Conservation (phyloP, 2,329 filamentous ascomycete species). For the Dothideomycetes sp. region DNA sequence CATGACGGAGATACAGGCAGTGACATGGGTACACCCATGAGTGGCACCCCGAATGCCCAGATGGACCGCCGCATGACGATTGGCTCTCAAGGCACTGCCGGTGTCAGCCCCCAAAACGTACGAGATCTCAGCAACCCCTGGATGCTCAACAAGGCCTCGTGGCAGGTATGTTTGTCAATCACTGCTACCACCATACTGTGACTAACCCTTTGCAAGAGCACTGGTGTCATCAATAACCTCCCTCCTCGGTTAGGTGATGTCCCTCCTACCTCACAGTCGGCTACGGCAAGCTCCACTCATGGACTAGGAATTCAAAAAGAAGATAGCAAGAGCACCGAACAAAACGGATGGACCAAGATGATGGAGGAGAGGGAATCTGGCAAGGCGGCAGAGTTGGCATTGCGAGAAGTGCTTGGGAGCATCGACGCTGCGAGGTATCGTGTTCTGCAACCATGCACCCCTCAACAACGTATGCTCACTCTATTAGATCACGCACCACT, state of each 20-base stretch:
- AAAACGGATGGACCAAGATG: neutral
- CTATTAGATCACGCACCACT: constrained; percentile 23
- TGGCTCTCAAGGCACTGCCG: constrained; percentile 5
- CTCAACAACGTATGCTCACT: neutral
- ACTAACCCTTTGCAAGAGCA: constrained; percentile 56
- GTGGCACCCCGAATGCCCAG: constrained; percentile 6
- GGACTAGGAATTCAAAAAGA: neutral
- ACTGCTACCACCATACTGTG: neutral
- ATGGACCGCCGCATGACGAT: constrained; percentile 4
- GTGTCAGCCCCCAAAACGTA: constrained; percentile 7
- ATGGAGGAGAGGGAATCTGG: neutral
- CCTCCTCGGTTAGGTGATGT: constrained; percentile 22
- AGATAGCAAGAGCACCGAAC: neutral
- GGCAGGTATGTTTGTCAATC: neutral
- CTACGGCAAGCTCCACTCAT: neutral
- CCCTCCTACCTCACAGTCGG: neutral
- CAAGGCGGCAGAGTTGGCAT: constrained; percentile 70
- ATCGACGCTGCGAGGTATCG: constrained; percentile 69
- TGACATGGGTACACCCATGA: constrained; percentile 1
- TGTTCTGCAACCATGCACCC: neutral
- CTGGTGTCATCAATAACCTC: constrained; percentile 68
- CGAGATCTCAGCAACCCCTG: constrained; percentile 1
- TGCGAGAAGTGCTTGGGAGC: constrained; percentile 72
- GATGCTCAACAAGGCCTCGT: constrained; percentile 6
- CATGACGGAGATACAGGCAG: constrained; percentile 5